phyloP scores from a whole-genome alignment of 2,329 filamentous ascomycete genomes.

The Ceratocystiopsis minuta region DNA sequence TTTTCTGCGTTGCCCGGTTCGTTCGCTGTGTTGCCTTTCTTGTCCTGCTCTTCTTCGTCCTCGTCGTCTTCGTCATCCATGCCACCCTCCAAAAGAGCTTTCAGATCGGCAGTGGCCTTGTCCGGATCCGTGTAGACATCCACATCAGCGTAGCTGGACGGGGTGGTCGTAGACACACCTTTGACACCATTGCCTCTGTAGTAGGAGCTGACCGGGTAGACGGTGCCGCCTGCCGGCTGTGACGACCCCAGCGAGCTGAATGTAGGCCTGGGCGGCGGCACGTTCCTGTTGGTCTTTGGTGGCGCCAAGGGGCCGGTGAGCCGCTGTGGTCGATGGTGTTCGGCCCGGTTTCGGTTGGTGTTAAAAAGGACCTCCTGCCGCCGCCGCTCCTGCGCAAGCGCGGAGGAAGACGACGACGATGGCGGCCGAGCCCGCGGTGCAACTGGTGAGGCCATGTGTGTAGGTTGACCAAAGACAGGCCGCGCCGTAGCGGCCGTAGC shows the following conservation, averaged over 20 bases:
- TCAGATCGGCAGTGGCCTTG: slow-evolving; percentile 59
- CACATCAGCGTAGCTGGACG: slow-evolving; percentile 4
- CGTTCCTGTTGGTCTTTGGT: slow-evolving; percentile 25
- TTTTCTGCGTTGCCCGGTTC: slow-evolving; percentile 30
- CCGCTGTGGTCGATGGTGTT: slow-evolving; percentile 35
- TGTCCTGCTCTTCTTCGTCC: slow-evolving; percentile 15
- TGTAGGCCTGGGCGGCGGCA: slow-evolving; percentile 23
- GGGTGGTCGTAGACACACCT: not conserved
- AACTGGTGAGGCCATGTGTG: slow-evolving; percentile 19
- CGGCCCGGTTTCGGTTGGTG: slow-evolving; percentile 31
- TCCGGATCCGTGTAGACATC: slow-evolving; percentile 47
- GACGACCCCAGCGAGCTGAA: slow-evolving; percentile 26
- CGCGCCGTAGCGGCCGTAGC: slow-evolving; percentile 7
- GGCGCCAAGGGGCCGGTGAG: slow-evolving; percentile 28
- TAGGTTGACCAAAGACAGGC: slow-evolving; percentile 15
- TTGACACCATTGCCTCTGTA: slow-evolving; percentile 4
- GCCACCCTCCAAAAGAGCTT: slow-evolving; percentile 64
- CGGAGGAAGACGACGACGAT: slow-evolving; percentile 7
- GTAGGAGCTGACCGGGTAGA: slow-evolving; percentile 10
- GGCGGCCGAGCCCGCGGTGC: slow-evolving; percentile 12
- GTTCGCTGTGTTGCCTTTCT: not conserved
- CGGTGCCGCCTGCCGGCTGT: slow-evolving; percentile 9
- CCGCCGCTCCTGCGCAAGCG: slow-evolving; percentile 22
- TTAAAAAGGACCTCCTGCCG: slow-evolving; percentile 34
- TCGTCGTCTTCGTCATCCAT: slow-evolving; percentile 51